Percentiles rank a stretch among this genome's conserved stretches.
phyloP scores from a whole-genome alignment of 176 grass and related monocot genomes.

The Hordeum vulgare region DNA sequence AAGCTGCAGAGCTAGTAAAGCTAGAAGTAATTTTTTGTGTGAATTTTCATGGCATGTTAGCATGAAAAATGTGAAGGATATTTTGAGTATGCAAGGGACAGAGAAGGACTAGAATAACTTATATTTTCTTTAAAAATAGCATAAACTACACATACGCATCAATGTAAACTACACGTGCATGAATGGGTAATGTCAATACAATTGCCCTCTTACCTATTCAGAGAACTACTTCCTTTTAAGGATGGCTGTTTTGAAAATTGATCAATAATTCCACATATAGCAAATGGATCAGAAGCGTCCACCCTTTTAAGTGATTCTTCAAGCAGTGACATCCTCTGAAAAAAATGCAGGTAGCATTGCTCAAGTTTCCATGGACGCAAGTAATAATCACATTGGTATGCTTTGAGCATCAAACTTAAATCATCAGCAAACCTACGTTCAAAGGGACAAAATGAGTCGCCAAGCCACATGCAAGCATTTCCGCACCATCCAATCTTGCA shows the following conservation, averaged over 20 bases:
- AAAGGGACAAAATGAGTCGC: constrained; percentile 89
- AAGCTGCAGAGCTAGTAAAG: background rate
- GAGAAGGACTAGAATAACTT: background rate
- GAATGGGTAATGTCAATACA: background rate
- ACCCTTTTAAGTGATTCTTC: constrained; percentile 73
- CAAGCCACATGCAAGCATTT: constrained; percentile 94
- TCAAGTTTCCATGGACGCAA: background rate
- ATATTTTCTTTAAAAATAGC: background rate
- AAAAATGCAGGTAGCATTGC: background rate
- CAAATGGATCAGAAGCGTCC: constrained; percentile 57
- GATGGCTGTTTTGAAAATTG: constrained; percentile 60
- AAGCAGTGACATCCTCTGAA: constrained; percentile 53
- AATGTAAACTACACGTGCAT: background rate
- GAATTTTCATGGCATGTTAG: background rate
- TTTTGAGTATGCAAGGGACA: background rate
- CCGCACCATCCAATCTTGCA: constrained; percentile 74
- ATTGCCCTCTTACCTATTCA: constrained; percentile 50
- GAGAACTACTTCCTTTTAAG: constrained; percentile 62
- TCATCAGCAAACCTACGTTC: constrained; percentile 40
- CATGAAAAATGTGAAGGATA: background rate
- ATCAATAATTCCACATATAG: constrained; percentile 70
- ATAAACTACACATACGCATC: background rate
- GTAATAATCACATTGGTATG: background rate
- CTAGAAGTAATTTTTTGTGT: background rate
- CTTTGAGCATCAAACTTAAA: background rate